Percentiles rank a stretch among this genome's conserved stretches.
Conservation (phyloP, 2,329 filamentous ascomycete genomes). For the Apiospora pterosperma region DNA sequence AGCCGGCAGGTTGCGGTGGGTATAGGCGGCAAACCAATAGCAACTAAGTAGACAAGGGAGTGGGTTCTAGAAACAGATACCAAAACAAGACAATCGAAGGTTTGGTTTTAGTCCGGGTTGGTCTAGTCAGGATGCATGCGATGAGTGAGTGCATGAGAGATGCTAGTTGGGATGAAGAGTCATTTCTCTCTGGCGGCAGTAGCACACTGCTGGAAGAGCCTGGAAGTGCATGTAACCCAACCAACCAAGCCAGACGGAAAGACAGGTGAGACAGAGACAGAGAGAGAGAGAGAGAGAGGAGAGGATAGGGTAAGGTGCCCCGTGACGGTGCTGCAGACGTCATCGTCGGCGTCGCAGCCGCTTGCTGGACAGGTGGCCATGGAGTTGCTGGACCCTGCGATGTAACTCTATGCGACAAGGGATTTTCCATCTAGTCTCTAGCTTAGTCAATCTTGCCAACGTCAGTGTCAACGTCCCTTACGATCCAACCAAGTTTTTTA, state of each 20-base stretch:
- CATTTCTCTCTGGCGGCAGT: too few relatives aligned
- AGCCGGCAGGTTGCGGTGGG: too few relatives aligned
- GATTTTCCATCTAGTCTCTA: background rate
- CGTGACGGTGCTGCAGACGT: background rate
- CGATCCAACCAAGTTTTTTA: background rate
- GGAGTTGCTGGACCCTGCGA: background rate
- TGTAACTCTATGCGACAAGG: background rate
- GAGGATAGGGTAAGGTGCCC: too few relatives aligned
- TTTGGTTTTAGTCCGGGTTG: background rate
- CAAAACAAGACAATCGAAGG: background rate
- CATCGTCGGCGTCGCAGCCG: background rate
- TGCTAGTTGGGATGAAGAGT: background rate
- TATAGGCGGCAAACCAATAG: too few relatives aligned
- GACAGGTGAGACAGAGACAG: too few relatives aligned
- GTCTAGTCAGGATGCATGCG: background rate
- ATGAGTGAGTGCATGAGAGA: background rate
- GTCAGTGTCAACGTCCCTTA: too few relatives aligned
- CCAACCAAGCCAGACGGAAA: background rate
- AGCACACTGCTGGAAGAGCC: too few relatives aligned
- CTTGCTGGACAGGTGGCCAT: background rate
- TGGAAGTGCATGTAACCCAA: background rate
- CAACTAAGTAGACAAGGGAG: too few relatives aligned
- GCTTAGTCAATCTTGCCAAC: background rate
- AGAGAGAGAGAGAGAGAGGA: too few relatives aligned
- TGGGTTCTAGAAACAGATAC: too few relatives aligned